Evolutionary conservation across 2,329 filamentous ascomycete species (phyloP).

Genomic region (Paramyrothecium roridum): DNA sequence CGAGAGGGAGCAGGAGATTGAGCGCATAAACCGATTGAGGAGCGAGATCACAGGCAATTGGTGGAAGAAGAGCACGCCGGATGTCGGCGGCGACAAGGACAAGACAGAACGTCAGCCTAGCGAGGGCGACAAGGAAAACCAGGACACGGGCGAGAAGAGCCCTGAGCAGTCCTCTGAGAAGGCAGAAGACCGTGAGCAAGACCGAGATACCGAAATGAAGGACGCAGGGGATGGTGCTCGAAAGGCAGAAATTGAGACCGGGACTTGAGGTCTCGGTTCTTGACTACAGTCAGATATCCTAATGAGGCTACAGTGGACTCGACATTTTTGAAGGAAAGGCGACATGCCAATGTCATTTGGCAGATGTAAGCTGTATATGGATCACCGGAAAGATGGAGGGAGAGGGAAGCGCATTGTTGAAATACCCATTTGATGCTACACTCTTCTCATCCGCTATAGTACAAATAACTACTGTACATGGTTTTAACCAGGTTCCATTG

Average conservation of each 20-base stretch:
- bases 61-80: conserved; percentile 25
- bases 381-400: background rate
- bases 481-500: background rate
- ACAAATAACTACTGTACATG: background rate
- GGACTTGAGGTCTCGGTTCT: background rate
- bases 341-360: too few relatives aligned
- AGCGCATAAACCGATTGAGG: conserved; percentile 16
- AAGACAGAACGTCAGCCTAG: conserved; percentile 23
- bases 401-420: background rate
- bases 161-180: conserved; percentile 4
- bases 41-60: conserved; percentile 30
- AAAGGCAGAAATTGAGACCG: background rate
- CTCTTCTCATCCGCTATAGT: background rate
- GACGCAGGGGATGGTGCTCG: conserved; percentile 10
- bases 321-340: too few relatives aligned
- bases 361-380: background rate
- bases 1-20: conserved; percentile 19
- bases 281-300: too few relatives aligned
- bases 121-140: conserved; percentile 48
- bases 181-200: conserved; percentile 6
- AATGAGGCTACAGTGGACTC: too few relatives aligned
- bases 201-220: conserved; percentile 29
- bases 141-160: conserved; percentile 14
- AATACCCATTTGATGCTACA: background rate
- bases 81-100: conserved; percentile 18